Conservation (phyloP, 805 yeast species). For the Teunomyces lycoperdinae region DNA sequence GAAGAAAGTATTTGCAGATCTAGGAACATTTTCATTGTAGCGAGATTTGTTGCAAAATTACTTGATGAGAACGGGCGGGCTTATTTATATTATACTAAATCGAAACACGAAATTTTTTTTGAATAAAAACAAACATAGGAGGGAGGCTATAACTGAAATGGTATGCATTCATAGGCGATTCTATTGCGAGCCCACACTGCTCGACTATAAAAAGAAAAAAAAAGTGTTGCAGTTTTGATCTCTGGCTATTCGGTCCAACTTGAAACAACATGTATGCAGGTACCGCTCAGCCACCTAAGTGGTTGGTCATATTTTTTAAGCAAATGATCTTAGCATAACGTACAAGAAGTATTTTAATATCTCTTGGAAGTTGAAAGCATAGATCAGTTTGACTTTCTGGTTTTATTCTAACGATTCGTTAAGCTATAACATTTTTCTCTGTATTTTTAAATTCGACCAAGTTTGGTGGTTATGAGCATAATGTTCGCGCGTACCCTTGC, state of each 20-base stretch:
- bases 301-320: background rate
- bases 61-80: background rate
- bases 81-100: background rate
- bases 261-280: background rate
- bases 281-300: background rate
- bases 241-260: background rate
- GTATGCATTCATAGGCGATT: background rate
- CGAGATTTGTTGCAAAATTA: too few species aligned
- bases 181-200: constrained; percentile 1
- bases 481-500: background rate
- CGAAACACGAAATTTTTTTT: constrained; percentile 5
- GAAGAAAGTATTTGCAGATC: constrained; percentile 8
- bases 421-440: background rate
- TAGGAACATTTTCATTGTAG: background rate
- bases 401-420: background rate
- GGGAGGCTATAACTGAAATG: constrained; percentile 1
- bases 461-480: background rate
- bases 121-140: constrained; percentile 5
- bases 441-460: background rate
- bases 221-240: constrained; percentile 1
- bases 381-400: background rate
- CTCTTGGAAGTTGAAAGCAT: background rate
- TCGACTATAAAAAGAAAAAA: background rate
- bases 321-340: background rate
- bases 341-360: background rate